Evolutionary conservation across 2,329 filamentous ascomycete species (phyloP), one percentile per base, ranked within the genome.

Genomic region (Beauveria medogensis): DNA sequence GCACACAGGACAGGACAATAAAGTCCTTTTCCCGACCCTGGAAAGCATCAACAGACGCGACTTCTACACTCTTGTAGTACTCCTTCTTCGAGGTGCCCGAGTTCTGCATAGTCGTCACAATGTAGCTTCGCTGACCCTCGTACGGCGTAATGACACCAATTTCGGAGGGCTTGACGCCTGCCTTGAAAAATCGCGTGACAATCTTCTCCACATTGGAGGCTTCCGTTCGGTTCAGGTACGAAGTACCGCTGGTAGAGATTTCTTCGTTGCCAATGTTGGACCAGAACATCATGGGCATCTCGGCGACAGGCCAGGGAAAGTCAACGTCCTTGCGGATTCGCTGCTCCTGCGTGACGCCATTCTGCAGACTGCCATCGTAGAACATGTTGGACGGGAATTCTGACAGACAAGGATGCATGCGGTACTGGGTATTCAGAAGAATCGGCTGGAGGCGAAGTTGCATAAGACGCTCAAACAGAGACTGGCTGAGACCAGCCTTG

Each of bases 241-340:
- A 97, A 2, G 94, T 99, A 70, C 94, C 94, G 28, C 92, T 97
- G 1, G 94, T 94, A 7, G 93, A 97, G 55, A 99, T 99, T 74
- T 99, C 94, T 74, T 99, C 94, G 63, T 95, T 96, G 63, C 94
- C 94, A 60, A 97, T 80, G 72, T 99, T 99, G 28, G 92, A 96
- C 94, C 94, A 99, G 78, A 99, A 99, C 94, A 97, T 97, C 94
- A 99, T 99, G 3, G 94, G 94, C 67, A 87, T 91, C 72, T 97
- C 93, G 22, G 81, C 85, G 34, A 96, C 91, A 3, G 94, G 94
- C 94, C 94, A 99, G 14, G 94, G 94, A 73, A 99, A 99, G 74
- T 99, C 94, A 30, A 99, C 91, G 68, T 99, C 93, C 66, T 89
- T 89, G 64, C 93, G 88, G 65, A 97, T 82, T 63, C 94, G 88